A percentile compares a stretch with the other conserved stretches of the same genome.
These are phyloP conservation scores for Monilinia polystroma DNA, from an alignment of 2,329 filamentous ascomycete species.

Conservation along the genomic window DNA sequence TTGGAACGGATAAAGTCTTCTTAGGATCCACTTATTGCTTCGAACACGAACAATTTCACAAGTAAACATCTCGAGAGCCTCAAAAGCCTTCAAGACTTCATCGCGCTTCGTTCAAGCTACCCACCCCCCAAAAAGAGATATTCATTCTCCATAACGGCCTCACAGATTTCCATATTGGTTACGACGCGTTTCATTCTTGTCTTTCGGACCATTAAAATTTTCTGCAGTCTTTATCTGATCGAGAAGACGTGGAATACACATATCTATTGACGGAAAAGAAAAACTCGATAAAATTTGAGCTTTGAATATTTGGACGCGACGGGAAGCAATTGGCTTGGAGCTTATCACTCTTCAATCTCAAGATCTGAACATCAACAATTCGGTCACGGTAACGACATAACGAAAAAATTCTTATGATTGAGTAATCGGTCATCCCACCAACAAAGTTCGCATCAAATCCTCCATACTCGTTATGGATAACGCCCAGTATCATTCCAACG, in stretches of 20 bases:
- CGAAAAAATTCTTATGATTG: slow-evolving; percentile 20
- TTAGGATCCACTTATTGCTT: slow-evolving; percentile 24
- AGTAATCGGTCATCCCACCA: slow-evolving; percentile 3
- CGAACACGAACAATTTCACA: slow-evolving; percentile 22
- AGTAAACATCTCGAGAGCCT: slow-evolving; percentile 24
- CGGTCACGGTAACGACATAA: neutral
- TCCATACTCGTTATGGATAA: slow-evolving; percentile 33
- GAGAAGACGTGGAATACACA: slow-evolving; percentile 3
- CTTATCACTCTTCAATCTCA: neutral
- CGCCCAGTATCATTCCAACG: slow-evolving; percentile 37
- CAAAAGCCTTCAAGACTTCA: slow-evolving; percentile 5
- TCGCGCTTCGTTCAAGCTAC: slow-evolving; percentile 21
- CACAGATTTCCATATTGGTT: slow-evolving; percentile 5
- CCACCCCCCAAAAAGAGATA: neutral
- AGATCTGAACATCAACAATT: slow-evolving; percentile 3
- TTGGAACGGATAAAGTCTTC: slow-evolving; percentile 24
- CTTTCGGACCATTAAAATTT: slow-evolving; percentile 8
- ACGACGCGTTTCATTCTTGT: slow-evolving; percentile 7
- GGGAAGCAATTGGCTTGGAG: slow-evolving; percentile 6
- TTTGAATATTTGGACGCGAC: slow-evolving; percentile 14
- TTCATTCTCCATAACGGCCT: slow-evolving; percentile 18
- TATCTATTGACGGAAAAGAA: slow-evolving; percentile 12
- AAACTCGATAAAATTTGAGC: neutral
- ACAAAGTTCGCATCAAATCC: slow-evolving; percentile 13
- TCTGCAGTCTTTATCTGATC: neutral